Base-by-base conservation (phyloP, 768 basidiomycete genomes). In the Kwoniella sp. region DNA sequence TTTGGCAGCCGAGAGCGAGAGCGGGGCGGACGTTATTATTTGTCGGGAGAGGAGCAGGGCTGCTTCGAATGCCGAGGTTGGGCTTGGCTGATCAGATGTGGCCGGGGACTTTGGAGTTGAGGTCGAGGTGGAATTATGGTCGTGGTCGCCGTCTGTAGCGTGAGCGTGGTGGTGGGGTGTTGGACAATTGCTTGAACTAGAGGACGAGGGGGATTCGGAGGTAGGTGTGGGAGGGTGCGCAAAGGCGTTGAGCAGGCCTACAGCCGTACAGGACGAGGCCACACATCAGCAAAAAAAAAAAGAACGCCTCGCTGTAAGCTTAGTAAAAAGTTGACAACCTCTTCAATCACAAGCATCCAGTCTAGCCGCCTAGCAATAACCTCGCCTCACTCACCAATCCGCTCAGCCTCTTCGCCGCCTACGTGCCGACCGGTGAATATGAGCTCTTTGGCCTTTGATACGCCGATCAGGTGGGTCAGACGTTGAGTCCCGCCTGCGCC, bases 401-500 rank as follows among this genome's bases (percentile, higher is more conserved):
- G 57, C 54, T 88, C 87, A 1, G 95, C 95, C 74, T 97, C 92
- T 58, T 85, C 81, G 1, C 92, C 94, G 46, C 83, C 80, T 71
- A 95, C 84, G 63, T 82, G 88, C 36, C 88, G 86, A 1, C 95
- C 95, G 0, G 94, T 96, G 61, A 93, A 85, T 44, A 91, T 85
- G 78, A 97, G 81, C 77, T 98, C 95, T 92, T 96, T 98, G 21
- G 93, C 85, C 66, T 89, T 87, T 8, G 92, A 90, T 80, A 92
- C 94, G 33, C 95, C 95, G 63, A 97, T 85, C 9, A 88, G 84
- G 66, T 84, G 87, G 12, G 90, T 86, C 58, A 96, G 86, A 37
- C 94, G 88, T 76, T 97, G 94, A 0, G 92, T 92, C 6, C 94
- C 94, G 24, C 94, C 95, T 12, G 90, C 92, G 2, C 94, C 94